A percentile compares a stretch with the other conserved stretches of the same genome.
Evolutionary conservation across 2,329 filamentous ascomycete genomes (phyloP).

Genomic region (Fusarium graminum): DNA sequence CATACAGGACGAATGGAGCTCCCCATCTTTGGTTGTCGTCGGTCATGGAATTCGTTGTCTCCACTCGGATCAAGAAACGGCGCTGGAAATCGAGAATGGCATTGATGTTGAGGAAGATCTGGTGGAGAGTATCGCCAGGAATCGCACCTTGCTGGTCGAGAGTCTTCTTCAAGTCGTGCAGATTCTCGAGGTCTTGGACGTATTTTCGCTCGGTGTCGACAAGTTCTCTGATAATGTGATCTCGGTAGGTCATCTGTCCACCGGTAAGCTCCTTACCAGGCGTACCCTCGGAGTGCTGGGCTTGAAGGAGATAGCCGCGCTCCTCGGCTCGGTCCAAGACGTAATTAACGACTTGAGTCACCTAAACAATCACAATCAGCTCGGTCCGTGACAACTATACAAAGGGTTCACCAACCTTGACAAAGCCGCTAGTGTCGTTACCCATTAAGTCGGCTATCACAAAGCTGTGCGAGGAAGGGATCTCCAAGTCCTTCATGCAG

Average conservation of each 20-base stretch:
- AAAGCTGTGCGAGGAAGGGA: constrained; percentile 86
- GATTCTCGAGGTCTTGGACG: constrained; percentile 93
- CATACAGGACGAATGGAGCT: constrained; percentile 86
- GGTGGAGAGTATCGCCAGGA: constrained; percentile 89
- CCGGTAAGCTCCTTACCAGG: constrained; percentile 64
- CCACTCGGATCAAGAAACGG: constrained; percentile 92
- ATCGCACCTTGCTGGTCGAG: constrained; percentile 90
- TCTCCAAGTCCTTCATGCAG: constrained; percentile 84
- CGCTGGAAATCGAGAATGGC: constrained; percentile 95
- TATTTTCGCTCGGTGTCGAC: constrained; percentile 98
- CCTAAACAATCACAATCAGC: constrained; percentile 55
- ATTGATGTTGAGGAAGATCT: constrained; percentile 97
- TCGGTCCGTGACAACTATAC: neutral
- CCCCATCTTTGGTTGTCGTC: constrained; percentile 89
- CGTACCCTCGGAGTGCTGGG: constrained; percentile 68
- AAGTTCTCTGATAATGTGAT: constrained; percentile 91
- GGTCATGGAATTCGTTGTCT: constrained; percentile 90
- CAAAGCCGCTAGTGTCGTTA: constrained; percentile 95
- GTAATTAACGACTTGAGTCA: constrained; percentile 90
- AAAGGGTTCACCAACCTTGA: constrained; percentile 74
- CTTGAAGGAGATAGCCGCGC: constrained; percentile 77
- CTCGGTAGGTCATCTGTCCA: constrained; percentile 78
- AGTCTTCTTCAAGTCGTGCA: constrained; percentile 91
- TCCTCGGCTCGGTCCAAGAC: constrained; percentile 89
- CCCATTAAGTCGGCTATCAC: constrained; percentile 92